Conservation (phyloP, 176 grass and related monocot genomes). For the Eragrostis curvula region DNA sequence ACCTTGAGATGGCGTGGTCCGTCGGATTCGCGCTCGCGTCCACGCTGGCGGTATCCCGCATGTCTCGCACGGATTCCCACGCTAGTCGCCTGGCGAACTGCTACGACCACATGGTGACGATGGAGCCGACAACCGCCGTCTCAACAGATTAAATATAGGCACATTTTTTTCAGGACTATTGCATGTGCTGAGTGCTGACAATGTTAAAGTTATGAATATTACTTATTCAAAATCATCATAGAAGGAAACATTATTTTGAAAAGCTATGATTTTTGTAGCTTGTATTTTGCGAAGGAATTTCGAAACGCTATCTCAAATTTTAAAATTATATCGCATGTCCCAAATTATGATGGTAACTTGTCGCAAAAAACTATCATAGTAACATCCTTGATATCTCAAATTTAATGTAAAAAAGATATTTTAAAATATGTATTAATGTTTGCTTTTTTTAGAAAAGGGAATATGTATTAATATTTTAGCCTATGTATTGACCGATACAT, state of each 20-base stretch:
- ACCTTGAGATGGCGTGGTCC: neutral
- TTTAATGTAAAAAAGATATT: too few species aligned
- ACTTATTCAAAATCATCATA: neutral
- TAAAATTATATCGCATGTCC: too few species aligned
- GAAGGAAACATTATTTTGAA: neutral
- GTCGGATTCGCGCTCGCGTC: slow-evolving; percentile 11
- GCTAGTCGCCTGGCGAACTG: neutral
- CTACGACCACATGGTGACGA: neutral
- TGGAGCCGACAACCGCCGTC: neutral
- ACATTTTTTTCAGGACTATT: neutral
- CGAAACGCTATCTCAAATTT: too few species aligned
- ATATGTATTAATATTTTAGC: too few species aligned
- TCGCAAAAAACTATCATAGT: too few species aligned
- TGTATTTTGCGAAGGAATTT: too few species aligned
- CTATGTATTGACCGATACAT: too few species aligned
- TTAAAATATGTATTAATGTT: neutral
- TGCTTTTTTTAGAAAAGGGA: too few species aligned
- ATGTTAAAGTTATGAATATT: neutral
- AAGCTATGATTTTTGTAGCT: neutral
- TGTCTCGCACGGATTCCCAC: neutral
- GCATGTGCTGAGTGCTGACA: neutral
- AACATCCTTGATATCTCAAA: too few species aligned
- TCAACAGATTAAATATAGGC: neutral
- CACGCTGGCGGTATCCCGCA: neutral
- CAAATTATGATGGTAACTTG: too few species aligned